These are phyloP conservation scores for Epichloe sp. DNA, from an alignment of 2,329 filamentous ascomycete genomes.

Conservation along the genomic window DNA sequence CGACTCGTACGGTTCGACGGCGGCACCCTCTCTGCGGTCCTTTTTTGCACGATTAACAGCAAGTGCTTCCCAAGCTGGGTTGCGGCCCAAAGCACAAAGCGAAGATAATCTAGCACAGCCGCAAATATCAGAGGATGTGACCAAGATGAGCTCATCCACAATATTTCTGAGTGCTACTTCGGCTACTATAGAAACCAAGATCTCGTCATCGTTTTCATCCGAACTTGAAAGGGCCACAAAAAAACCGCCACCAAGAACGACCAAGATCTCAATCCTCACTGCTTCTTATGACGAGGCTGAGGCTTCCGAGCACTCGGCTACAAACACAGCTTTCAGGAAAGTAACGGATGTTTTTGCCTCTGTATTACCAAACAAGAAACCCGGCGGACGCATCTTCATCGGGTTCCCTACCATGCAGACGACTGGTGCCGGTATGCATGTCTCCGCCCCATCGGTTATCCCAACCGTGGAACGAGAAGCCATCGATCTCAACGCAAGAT, in stretches of 20 bases:
- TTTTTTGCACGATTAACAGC: constrained; percentile 78
- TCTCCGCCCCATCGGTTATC: constrained; percentile 91
- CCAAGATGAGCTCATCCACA: constrained; percentile 55
- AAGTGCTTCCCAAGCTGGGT: constrained; percentile 33
- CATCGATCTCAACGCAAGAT: constrained; percentile 90
- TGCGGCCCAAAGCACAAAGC: constrained; percentile 42
- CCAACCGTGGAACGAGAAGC: constrained; percentile 95
- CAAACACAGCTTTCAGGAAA: constrained; percentile 34
- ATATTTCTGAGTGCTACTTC: constrained; percentile 86
- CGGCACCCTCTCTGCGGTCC: constrained; percentile 51
- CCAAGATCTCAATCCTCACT: constrained; percentile 76
- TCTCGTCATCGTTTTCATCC: constrained; percentile 57
- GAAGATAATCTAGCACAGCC: constrained; percentile 52
- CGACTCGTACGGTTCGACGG: constrained; percentile 36
- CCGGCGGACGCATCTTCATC: constrained; percentile 81
- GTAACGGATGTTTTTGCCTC: constrained; percentile 75
- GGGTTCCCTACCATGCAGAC: constrained; percentile 97
- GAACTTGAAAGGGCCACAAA: constrained; percentile 94
- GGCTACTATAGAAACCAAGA: constrained; percentile 65
- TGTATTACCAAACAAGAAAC: constrained; percentile 74
- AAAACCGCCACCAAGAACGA: constrained; percentile 83
- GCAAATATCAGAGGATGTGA: constrained; percentile 56
- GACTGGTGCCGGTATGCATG: constrained; percentile 83
- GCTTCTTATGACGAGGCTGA: constrained; percentile 77
- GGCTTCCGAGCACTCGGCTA: constrained; percentile 42